Base-by-base conservation (phyloP, 2,329 filamentous ascomycete genomes). In the Cladosporium halotolerans region DNA sequence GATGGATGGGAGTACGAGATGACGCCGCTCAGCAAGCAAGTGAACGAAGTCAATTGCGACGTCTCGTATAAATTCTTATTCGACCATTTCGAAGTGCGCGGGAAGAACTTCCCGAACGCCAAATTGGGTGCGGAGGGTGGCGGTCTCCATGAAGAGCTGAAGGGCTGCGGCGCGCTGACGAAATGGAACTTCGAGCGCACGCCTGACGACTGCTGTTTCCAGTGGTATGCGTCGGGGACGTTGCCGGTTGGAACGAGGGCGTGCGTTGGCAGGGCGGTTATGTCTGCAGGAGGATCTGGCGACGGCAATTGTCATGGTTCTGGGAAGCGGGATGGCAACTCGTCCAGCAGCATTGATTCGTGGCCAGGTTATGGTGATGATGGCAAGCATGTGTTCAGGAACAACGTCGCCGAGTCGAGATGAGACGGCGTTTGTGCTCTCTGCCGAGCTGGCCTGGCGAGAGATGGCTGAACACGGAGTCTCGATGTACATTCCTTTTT, bases 1-100 rank as follows among this genome's bases (percentile, higher is more conserved):
- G 46, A 55, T 36, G 53, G 53, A 3, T 55, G 48, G 53, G 31
- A 46, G 48, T 55, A 45, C 47, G 46, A 45, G 16, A 45, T 55
- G 53, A 40, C 33, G 9, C 53, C 53, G 16, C 28, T 52, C 9
- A 52, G 48, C 36, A 13, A 52, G 32, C 46, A 55, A 31, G 42
- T 55, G 6, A 55, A 55, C 33, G 40, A 52, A 34, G 47, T 55
- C 18, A 55, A 13, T 18, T 52, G 53, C 31, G 53, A 55, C 13
- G 40, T 52, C n/a, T 43, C 39, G 4, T 55, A 55, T 34, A 55
- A 45, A 14, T 39, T 52, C 19, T 16, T 23, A 5, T 52, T 9
- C 13, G 41, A 52, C n/a, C 10, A n/a, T 9, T 19, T 55, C 36
- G 47, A 55, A 23, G 39, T 55, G 13, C 53, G 53, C 40, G 52